Evolutionary conservation across 305 asterid species (phyloP).

Genomic region (Solanum hybrid): DNA sequence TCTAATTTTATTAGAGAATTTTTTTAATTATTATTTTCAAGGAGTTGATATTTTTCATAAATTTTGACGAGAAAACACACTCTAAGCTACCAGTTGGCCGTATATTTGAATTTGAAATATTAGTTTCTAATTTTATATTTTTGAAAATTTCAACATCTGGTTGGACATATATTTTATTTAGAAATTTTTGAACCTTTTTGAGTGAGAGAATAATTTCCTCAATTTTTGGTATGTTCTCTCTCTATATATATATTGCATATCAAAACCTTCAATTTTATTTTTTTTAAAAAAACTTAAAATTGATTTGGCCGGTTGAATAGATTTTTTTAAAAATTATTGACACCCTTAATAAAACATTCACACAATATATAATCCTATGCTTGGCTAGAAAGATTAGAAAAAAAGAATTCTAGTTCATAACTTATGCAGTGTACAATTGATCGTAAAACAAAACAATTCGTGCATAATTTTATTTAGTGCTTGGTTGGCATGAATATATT

Average conservation of each 20-base stretch:
- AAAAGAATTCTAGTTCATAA: not conserved
- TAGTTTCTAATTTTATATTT: no score
- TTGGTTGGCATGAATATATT: not conserved
- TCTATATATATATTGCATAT: not conserved
- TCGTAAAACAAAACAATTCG: not conserved
- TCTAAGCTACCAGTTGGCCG: not conserved
- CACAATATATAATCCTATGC: not conserved
- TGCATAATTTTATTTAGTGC: not conserved
- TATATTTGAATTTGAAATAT: no score
- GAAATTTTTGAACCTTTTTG: not conserved
- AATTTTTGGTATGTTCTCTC: not conserved
- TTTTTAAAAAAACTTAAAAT: no score
- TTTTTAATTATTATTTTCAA: no score
- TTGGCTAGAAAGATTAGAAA: not conserved
- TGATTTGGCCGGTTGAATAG: not conserved
- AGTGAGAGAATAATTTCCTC: not conserved
- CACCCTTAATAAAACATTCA: not conserved
- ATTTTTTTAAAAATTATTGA: not conserved
- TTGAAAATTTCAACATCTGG: not conserved
- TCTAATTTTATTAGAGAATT: no score
- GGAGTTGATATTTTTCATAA: not conserved
- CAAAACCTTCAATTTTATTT: not conserved
- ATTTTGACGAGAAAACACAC: not conserved
- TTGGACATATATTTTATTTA: no score
- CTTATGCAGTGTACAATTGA: not conserved